Evolutionary conservation across 1,139 yeast genomes (phyloP).

Genomic region (Nakaseomyces bracarensis): DNA sequence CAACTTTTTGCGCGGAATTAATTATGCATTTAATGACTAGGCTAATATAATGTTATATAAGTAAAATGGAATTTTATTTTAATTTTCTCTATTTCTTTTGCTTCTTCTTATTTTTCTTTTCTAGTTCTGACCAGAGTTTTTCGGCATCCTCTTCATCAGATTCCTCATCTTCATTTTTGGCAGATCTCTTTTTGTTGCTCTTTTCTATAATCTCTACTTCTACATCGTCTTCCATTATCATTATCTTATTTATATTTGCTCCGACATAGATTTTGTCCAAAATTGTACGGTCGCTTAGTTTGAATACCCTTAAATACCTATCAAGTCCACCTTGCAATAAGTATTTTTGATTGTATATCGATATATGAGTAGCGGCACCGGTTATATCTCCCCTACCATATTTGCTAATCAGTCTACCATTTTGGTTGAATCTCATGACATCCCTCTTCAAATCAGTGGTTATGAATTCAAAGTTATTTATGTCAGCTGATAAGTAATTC

Average conservation of each 20-base stretch:
- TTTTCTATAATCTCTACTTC: conserved; percentile 19
- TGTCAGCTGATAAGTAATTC: conserved; percentile 15
- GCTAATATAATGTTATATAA: background rate
- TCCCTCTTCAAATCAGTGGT: conserved; percentile 27
- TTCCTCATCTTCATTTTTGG: conserved; percentile 14
- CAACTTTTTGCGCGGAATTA: too few species aligned
- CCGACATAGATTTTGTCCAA: conserved; percentile 70
- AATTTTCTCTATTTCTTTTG: background rate
- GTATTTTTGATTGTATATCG: conserved; percentile 18
- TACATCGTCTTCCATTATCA: conserved; percentile 36
- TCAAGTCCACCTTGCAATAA: conserved; percentile 75
- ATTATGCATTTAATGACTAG: conserved; percentile 5
- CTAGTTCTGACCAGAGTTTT: conserved; percentile 14
- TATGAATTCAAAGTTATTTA: conserved; percentile 18
- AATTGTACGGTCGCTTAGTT: conserved; percentile 47
- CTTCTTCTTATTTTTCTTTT: conserved; percentile 7
- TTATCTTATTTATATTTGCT: conserved; percentile 55
- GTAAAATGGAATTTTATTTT: background rate
- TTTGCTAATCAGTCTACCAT: conserved; percentile 38
- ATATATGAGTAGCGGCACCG: conserved; percentile 37
- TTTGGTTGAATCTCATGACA: conserved; percentile 46
- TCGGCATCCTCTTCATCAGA: conserved; percentile 12
- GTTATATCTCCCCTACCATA: conserved; percentile 38
- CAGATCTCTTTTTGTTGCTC: conserved; percentile 11
- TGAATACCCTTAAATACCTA: conserved; percentile 72